A percentile compares a stretch with the other conserved stretches of the same genome.
Conservation (phyloP, 176 grass and related monocot genomes). For the Raddia guianensis region DNA sequence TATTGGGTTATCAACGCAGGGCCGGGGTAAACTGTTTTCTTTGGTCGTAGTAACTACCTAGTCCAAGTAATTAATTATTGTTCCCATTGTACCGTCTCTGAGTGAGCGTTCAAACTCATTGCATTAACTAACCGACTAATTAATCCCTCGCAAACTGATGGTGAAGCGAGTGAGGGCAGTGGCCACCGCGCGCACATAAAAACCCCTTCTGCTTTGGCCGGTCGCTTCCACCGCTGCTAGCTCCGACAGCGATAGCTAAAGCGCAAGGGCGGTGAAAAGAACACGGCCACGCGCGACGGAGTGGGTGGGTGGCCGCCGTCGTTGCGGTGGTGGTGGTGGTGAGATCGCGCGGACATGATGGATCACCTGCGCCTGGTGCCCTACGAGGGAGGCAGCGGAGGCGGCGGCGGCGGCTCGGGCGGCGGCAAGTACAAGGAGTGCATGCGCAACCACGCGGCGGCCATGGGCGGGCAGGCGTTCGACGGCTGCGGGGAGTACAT, state of each 20-base stretch:
- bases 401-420: not conserved
- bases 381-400: slow-evolving; percentile 44
- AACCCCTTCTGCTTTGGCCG: not conserved
- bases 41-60: not conserved
- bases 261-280: not conserved
- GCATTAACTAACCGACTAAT: not conserved
- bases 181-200: slow-evolving; percentile 20
- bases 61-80: not conserved
- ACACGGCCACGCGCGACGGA: not conserved
- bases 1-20: not conserved
- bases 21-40: not conserved
- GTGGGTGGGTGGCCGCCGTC: not conserved
- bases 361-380: slow-evolving; percentile 65
- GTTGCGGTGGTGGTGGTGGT: not conserved
- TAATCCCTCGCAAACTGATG: not conserved
- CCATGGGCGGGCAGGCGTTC: slow-evolving; percentile 78
- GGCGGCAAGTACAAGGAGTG: slow-evolving; percentile 83
- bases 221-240: slow-evolving; percentile 11
- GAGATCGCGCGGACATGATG: slow-evolving; percentile 47
- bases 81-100: not conserved
- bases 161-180: not conserved
- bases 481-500: slow-evolving; percentile 98
- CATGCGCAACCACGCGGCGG: slow-evolving; percentile 94
- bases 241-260: slow-evolving; percentile 35
- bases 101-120: not conserved